A percentile compares a stretch with the other conserved stretches of the same genome.
phyloP scores from a whole-genome alignment of 345 rosid species.

The Trapa incisa region DNA sequence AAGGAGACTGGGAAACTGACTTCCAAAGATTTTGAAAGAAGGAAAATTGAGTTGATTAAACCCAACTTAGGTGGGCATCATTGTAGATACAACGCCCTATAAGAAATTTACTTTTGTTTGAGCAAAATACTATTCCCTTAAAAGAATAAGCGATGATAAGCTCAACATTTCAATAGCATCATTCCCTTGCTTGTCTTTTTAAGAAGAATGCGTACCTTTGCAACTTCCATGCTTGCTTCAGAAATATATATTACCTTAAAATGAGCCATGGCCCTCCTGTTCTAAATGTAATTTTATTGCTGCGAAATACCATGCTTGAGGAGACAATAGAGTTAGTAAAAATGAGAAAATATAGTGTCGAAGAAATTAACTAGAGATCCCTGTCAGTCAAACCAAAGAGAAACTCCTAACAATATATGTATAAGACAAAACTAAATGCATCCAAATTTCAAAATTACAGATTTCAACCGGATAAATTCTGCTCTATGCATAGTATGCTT shows the following conservation, averaged over 20 bases:
- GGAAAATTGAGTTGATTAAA: background rate
- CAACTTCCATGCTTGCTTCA: background rate
- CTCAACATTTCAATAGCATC: background rate
- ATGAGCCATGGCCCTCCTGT: background rate
- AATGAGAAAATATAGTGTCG: background rate
- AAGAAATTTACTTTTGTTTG: background rate
- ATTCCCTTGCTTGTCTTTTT: background rate
- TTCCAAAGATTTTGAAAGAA: background rate
- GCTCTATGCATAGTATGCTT: background rate
- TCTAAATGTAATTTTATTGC: slow-evolving; percentile 7
- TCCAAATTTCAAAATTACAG: background rate
- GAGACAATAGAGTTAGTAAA: slow-evolving; percentile 3
- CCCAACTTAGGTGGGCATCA: background rate
- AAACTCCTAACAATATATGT: background rate
- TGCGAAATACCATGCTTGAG: slow-evolving; percentile 2
- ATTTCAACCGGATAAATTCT: background rate
- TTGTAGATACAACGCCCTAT: background rate
- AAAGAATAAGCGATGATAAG: background rate
- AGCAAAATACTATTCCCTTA: background rate
- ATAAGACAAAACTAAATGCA: slow-evolving; percentile 2
- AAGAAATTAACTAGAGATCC: background rate
- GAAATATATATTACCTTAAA: background rate
- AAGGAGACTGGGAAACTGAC: background rate
- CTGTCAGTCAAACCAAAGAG: background rate
- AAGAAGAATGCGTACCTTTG: background rate